These are phyloP conservation scores for Marsdenia floribunda DNA, from an alignment of 257 asterid genomes.

Conservation along the genomic window DNA sequence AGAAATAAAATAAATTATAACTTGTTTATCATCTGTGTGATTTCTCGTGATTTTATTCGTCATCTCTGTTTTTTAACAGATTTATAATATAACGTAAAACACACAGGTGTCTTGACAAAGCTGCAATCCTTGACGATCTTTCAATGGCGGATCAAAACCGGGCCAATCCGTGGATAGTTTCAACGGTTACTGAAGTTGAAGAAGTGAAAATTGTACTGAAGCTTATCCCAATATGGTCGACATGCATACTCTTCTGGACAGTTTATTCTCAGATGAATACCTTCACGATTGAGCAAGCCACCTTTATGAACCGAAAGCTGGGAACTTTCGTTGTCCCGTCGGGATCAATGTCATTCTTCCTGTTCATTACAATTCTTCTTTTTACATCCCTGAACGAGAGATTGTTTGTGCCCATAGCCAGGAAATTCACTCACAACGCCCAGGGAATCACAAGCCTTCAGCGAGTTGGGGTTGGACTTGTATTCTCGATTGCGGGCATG, in stretches of 20 bases:
- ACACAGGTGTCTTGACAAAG: conserved; percentile 73
- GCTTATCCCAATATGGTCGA: conserved; percentile 86
- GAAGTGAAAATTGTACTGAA: conserved; percentile 76
- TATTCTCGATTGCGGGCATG: conserved; percentile 64
- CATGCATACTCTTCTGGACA: conserved; percentile 85
- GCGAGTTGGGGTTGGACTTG: conserved; percentile 65
- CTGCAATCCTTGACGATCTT: conserved; percentile 45
- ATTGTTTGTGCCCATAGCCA: conserved; percentile 49
- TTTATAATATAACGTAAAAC: not conserved
- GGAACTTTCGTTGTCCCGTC: conserved; percentile 59
- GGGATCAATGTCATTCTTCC: conserved; percentile 72
- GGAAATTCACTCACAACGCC: conserved; percentile 42
- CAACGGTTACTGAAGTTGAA: conserved; percentile 69
- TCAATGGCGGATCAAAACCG: conserved; percentile 10
- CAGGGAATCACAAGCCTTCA: conserved; percentile 75
- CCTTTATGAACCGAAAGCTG: conserved; percentile 55
- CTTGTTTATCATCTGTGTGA: too few relatives aligned
- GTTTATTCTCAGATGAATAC: conserved; percentile 90
- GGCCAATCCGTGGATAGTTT: conserved; percentile 19
- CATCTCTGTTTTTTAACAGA: not conserved
- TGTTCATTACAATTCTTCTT: conserved; percentile 63
- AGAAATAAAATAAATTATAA: too few relatives aligned
- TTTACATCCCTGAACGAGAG: conserved; percentile 72
- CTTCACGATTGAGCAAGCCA: conserved; percentile 85
- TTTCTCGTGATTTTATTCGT: too few relatives aligned